Evolutionary conservation across 2,329 filamentous ascomycete genomes (phyloP).

Genomic region (Beauveria asiatica): DNA sequence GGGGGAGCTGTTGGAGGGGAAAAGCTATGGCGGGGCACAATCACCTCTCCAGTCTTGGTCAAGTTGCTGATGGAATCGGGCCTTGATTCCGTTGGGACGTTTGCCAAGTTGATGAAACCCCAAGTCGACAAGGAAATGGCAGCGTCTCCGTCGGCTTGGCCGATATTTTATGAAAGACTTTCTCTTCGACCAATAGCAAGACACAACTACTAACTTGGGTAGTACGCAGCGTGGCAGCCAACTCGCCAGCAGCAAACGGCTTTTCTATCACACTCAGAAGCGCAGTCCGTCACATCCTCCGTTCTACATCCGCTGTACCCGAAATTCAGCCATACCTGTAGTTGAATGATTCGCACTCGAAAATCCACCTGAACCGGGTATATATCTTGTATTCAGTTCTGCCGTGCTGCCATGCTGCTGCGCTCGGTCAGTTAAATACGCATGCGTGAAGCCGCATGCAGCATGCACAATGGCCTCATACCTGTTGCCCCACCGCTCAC

Average conservation of each 20-base stretch:
- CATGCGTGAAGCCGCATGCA: neutral
- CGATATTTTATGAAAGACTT: neutral
- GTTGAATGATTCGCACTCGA: too few species aligned
- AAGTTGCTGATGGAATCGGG: conserved; percentile 2
- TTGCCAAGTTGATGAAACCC: neutral
- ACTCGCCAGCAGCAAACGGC: too few species aligned
- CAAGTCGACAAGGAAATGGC: neutral
- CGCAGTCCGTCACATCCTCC: too few species aligned
- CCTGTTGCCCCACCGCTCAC: neutral
- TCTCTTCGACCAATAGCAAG: too few species aligned
- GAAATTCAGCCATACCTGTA: too few species aligned
- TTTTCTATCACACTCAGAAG: too few species aligned
- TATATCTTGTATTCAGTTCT: neutral
- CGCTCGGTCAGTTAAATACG: neutral
- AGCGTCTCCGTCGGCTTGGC: neutral
- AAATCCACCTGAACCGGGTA: too few species aligned
- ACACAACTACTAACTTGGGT: too few species aligned
- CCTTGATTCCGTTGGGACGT: conserved; percentile 3
- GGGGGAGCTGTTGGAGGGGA: neutral
- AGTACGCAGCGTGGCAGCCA: too few species aligned
- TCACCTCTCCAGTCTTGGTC: neutral
- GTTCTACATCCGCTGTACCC: too few species aligned
- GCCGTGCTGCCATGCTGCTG: neutral
- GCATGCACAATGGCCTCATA: neutral
- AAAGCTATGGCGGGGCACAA: neutral